These are phyloP conservation scores for Neurospora sp. DNA, from an alignment of 495 filamentous ascomycete genomes.

Conservation along the genomic window DNA sequence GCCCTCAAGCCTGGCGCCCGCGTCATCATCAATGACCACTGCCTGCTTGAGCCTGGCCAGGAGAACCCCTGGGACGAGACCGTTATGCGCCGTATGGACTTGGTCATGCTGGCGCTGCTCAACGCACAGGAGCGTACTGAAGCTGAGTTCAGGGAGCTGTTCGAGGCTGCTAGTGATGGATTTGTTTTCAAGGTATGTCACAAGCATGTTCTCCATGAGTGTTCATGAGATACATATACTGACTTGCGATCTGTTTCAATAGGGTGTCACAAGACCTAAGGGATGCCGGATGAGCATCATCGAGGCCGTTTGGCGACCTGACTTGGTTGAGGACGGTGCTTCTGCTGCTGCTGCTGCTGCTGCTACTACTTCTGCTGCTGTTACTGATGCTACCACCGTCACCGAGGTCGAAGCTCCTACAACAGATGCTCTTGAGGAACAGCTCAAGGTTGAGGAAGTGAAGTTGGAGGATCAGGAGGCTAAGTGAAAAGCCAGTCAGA, in stretches of 20 bases:
- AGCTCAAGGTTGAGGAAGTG: not conserved
- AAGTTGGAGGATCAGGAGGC: not conserved
- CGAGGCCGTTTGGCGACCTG: constrained; percentile 40
- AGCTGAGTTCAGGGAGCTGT: constrained; percentile 37
- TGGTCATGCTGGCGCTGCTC: constrained; percentile 43
- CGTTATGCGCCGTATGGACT: constrained; percentile 44
- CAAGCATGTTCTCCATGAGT: no score
- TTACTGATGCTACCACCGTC: not conserved
- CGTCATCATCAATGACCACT: constrained; percentile 43
- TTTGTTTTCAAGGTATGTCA: constrained; percentile 33
- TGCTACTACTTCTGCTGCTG: not conserved
- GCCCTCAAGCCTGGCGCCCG: constrained; percentile 44
- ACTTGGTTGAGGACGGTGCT: not conserved
- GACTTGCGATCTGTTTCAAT: not conserved
- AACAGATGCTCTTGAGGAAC: not conserved
- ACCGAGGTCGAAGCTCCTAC: not conserved
- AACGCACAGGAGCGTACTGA: constrained; percentile 46
- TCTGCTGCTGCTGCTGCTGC: not conserved
- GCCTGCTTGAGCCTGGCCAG: constrained; percentile 32
- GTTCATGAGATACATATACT: not conserved
- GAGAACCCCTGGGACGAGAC: constrained; percentile 40
- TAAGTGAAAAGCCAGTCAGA: not conserved
- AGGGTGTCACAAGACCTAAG: constrained; percentile 28
- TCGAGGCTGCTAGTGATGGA: constrained; percentile 30
- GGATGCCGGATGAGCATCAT: constrained; percentile 40